Evolutionary conservation across 83 land plant species (phyloP), one percentile per base, ranked within the genome.

Genomic region (Larix sibirica): DNA sequence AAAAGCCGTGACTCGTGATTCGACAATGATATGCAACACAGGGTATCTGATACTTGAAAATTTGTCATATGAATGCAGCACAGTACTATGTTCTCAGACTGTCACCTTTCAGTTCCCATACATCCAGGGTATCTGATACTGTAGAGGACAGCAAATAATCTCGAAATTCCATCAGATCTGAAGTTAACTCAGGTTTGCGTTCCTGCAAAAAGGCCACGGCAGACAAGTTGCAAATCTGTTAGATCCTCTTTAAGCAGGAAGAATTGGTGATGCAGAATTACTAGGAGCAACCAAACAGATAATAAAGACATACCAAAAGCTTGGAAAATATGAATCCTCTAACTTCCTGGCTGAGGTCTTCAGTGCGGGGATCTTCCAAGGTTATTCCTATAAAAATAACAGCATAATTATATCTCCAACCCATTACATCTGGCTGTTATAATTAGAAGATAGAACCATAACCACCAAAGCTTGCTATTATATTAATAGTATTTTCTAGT

Each of bases 61-160:
- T 1, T 42, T 61, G 2, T 9, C 9, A 21, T 33, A 50, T 12
- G 31, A 50, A 75, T 21, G 31, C 70, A 62, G 14, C 16, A 38
- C 17, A 28, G 8, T 36, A 79, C 44, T 60, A 6, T 33, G 18
- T n/a, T 66, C 14, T 26, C 31, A 50, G 42, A 78, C 36, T 62
- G 20, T 68, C 84, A 96, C 99, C 98, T 84, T 94, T 96, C 65
- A 98, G 82, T 81, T 98, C 99, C 97, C 99, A 96, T 69, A 96
- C 93, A 80, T 93, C 94, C 64, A 98, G 89, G 54, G 89, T 92
- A 59, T 98, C 99, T n/a, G 97, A 93, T 60, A 92, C 84, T 23
- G 95, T 92, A 38, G 97, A 92, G 40, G 98, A 96, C 67, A 98
- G 89, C 23, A 98, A 87, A 81, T 90, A 90, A 86, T 97, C 98